Base-by-base conservation (phyloP, 768 basidiomycete species). In the Udeniomyces megalosporus region DNA sequence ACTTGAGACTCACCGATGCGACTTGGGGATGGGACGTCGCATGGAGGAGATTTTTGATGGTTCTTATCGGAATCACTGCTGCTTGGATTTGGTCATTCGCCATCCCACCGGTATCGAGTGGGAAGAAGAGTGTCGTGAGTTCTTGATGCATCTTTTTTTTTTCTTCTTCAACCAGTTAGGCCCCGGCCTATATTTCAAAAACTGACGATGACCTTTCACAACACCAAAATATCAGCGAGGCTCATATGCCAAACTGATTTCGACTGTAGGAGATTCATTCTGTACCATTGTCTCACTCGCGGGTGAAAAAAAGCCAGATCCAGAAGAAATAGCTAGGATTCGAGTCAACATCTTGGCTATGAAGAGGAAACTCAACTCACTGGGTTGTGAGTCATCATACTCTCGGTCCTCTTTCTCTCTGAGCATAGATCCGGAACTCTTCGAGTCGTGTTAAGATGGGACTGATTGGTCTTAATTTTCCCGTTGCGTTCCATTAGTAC, bases 281-380 rank as follows among this genome's bases (percentile, higher is more conserved):
- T 91, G 88, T 69, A 79, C 83, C 1, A 80, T 88, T 31, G 74
- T 92, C 2, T 85, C 84, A 0, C 83, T 80, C 64, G 84, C 85
- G 0, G 81, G 82, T 65, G 78, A 79, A 5, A 45, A 51, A 24
- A 44, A 22, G 17, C 20, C 24, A 22, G 51, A 49, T n/a, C 22
- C 24, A 8, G 70, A 75, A 1, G 80, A 84, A 48, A 73, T 78
- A 3, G 74, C 78, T 7, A 74, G 78, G 34, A 83, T 88, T 46
- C 71, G 83, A 31, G 78, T 80, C 34, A 82, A 81, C 57, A 69
- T 87, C n/a, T 75, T 88, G 45, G 86, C 86, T 0, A 80, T 88
- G 66, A 78, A 85, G 15, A 78, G 79, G 59, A 82, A 79, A 78
- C 84, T 83, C 34, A 11, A 76, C 60, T 35, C 31, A 10, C 60